Percentiles rank a stretch among this genome's conserved stretches.
Evolutionary conservation across 495 filamentous ascomycete species (phyloP).

Genomic region (Penicillium riverlandense): DNA sequence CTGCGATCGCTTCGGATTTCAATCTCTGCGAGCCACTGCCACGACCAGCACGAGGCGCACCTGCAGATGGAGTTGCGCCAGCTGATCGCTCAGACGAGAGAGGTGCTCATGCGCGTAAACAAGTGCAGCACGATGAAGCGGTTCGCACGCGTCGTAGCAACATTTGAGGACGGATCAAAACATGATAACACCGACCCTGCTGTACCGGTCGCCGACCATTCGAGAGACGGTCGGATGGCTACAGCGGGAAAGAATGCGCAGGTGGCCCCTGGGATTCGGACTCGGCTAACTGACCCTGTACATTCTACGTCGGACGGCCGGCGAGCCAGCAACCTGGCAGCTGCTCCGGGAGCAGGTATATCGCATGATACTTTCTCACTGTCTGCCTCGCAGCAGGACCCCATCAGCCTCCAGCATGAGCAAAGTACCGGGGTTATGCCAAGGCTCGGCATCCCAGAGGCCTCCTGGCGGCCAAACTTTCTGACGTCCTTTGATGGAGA

Average conservation of each 20-base stretch:
- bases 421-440: neutral
- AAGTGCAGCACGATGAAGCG: slow-evolving; percentile 3
- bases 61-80: slow-evolving; percentile 1
- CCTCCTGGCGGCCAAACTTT: slow-evolving; percentile 1
- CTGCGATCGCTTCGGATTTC: slow-evolving; percentile 2
- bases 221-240: no score
- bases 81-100: slow-evolving; percentile 1
- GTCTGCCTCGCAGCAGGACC: neutral
- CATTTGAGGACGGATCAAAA: neutral
- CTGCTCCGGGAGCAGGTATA: no score
- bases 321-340: no score
- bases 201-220: neutral
- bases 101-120: slow-evolving; percentile 2
- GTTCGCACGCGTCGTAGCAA: slow-evolving; percentile 1
- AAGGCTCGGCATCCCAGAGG: neutral
- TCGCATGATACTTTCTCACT: no score
- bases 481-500: slow-evolving; percentile 1
- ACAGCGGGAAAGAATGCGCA: no score
- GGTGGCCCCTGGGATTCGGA: no score
- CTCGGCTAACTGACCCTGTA: no score
- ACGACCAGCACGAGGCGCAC: neutral
- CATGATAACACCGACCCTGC: neutral
- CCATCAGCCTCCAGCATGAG: neutral
- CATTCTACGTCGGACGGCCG: no score
- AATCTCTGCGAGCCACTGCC: neutral